Conservation (phyloP, 768 basidiomycete genomes). For the Phylloporus arenicola region DNA sequence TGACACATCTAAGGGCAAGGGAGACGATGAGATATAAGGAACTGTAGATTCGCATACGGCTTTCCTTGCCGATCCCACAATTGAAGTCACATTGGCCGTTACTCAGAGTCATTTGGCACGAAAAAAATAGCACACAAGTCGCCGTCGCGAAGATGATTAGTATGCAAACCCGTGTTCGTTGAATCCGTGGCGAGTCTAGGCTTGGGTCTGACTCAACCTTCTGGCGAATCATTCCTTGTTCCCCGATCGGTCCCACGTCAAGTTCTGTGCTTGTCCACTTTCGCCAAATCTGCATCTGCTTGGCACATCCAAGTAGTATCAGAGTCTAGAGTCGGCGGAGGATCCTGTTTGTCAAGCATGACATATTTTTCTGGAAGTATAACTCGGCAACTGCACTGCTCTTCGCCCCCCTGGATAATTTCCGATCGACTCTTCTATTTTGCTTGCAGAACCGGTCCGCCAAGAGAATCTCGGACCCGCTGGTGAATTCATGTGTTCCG, state of each 20-base stretch:
- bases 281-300: neutral
- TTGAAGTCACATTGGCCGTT: neutral
- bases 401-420: neutral
- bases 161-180: neutral
- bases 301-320: neutral
- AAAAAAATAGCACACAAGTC: conserved; percentile 4
- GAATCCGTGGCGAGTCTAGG: conserved; percentile 4
- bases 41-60: conserved; percentile 1
- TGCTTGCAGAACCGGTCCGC: neutral
- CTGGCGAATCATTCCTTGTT: conserved; percentile 8
- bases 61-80: conserved; percentile 8
- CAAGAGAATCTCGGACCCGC: neutral
- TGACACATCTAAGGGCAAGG: neutral
- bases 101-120: neutral
- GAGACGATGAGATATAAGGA: conserved; percentile 3
- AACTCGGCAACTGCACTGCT: neutral
- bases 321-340: conserved; percentile 3
- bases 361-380: neutral
- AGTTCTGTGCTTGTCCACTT: neutral
- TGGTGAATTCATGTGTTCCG: no score
- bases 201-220: neutral
- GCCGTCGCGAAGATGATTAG: conserved; percentile 13
- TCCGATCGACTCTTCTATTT: conserved; percentile 3
- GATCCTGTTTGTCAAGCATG: no score
- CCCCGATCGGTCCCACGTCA: neutral